Evolutionary conservation across 2,329 filamentous ascomycete species (phyloP).

Genomic region (Fusarium kyushuense): DNA sequence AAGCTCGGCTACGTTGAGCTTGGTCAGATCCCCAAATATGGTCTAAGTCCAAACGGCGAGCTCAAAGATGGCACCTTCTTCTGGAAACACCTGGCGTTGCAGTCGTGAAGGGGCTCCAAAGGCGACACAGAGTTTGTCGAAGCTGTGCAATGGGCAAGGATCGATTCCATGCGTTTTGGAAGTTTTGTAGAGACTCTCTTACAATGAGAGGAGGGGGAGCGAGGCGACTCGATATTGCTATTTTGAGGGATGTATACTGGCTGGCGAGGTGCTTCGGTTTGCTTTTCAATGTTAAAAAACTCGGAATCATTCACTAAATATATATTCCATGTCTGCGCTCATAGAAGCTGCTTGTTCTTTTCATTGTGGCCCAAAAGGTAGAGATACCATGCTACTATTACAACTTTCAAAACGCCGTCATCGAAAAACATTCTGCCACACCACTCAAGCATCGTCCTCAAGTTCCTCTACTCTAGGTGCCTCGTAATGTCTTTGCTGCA

Average conservation of each 20-base stretch:
- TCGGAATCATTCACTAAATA: conserved; percentile 2
- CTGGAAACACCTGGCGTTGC: conserved; percentile 65
- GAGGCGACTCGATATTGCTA: conserved; percentile 47
- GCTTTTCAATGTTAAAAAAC: conserved; percentile 40
- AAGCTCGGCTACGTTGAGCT: conserved; percentile 68
- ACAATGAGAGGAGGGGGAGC: conserved; percentile 32
- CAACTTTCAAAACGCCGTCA: conserved; percentile 46
- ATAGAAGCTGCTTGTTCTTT: conserved; percentile 21
- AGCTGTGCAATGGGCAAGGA: background rate
- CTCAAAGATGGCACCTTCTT: conserved; percentile 67
- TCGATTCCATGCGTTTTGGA: conserved; percentile 1
- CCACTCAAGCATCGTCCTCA: conserved; percentile 60
- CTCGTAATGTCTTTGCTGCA: conserved; percentile 60
- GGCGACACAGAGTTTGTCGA: background rate
- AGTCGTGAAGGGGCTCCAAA: conserved; percentile 12
- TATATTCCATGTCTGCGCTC: background rate
- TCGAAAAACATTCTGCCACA: conserved; percentile 27
- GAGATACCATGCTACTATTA: conserved; percentile 40
- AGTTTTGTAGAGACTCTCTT: conserved; percentile 35
- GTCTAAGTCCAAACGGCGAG: conserved; percentile 61
- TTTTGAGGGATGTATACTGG: conserved; percentile 30
- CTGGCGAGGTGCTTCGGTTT: conserved; percentile 38
- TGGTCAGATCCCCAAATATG: conserved; percentile 67
- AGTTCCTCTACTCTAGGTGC: conserved; percentile 68
- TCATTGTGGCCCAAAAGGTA: conserved; percentile 28